Conservation (phyloP, 2,329 filamentous ascomycete species). For the Curvularia lunata region DNA sequence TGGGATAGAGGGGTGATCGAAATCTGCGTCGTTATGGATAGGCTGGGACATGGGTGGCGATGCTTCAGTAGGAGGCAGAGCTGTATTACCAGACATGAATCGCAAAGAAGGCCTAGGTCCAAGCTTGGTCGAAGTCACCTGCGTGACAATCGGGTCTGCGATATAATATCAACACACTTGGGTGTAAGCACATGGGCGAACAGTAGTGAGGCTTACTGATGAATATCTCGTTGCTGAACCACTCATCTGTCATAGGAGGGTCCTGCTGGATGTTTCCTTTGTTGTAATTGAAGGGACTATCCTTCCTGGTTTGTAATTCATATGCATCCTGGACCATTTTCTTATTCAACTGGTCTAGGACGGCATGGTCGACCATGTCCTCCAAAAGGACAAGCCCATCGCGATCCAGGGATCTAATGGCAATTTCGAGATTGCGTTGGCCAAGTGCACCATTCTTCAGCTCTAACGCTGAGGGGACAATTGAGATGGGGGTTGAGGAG, state of each 20-base stretch:
- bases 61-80: conserved; percentile 54
- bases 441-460: conserved; percentile 49
- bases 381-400: conserved; percentile 46
- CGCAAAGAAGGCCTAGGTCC: conserved; percentile 40
- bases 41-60: conserved; percentile 43
- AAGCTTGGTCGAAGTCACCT: conserved; percentile 59
- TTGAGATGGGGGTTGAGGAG: conserved; percentile 40
- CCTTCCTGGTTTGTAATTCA: conserved; percentile 57
- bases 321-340: conserved; percentile 67
- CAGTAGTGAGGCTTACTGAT: conserved; percentile 52
- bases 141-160: conserved; percentile 61
- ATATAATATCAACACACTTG: not conserved
- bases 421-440: conserved; percentile 60
- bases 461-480: conserved; percentile 53
- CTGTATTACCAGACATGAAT: conserved; percentile 47
- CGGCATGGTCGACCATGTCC: conserved; percentile 50
- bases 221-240: conserved; percentile 54
- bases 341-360: conserved; percentile 62
- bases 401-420: conserved; percentile 34
- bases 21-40: conserved; percentile 45
- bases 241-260: conserved; percentile 57
- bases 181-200: not conserved
- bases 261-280: conserved; percentile 68
- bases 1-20: conserved; percentile 45
- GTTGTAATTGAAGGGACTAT: conserved; percentile 68